Evolutionary conservation across 2,329 filamentous ascomycete species (phyloP), one percentile per base, ranked within the genome.

Genomic region (Colletotrichum theobromicola): DNA sequence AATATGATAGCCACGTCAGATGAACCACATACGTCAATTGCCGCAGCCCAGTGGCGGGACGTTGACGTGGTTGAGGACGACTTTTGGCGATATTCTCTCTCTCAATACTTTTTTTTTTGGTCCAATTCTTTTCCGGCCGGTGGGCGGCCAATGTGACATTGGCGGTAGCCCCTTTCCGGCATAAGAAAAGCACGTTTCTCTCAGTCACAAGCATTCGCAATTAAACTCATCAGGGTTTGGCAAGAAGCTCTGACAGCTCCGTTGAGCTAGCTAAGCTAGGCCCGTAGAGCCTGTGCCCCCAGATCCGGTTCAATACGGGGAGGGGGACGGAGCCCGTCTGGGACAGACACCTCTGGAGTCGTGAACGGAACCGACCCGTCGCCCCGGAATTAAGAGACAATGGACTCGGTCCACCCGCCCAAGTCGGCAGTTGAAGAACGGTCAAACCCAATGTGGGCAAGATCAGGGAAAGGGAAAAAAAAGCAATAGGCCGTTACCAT

Each of bases 361-460:
- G 35, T 15, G 32, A 24, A 34, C 28, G 71, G 60, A 55, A 58
- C 21, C 16, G 37, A 53, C 35, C 60, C 53, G 61, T 34, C 5
- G 53, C 67, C 61, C 67, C 67, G 71, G 55, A 50, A 71, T 66
- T 46, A 57, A 24, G 53, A 62, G 50, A 35, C 55, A 53, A 50
- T 50, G 55, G 53, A 46, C 61, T 53, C n/a, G 53, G 53, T 12
- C 67, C 60, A 61, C 53, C 15, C 10, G 46, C 24, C 32, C 37
- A 46, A 69, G 12, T 69, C 60, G 71, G 61, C 32, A 66, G 58
- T 60, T 72, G 65, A 57, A n/a, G 34, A 50, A 67, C 34, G n/a
- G 60, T 37, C 21, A 26, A 37, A 5, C n/a, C 61, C n/a, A 16
- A 28, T 21, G 16, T 26, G 26, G 34, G 13, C 28, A 28, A 66